These are phyloP conservation scores for Barnettozyma hawaiiensis DNA, from an alignment of 1,139 yeast species.

Conservation along the genomic window DNA sequence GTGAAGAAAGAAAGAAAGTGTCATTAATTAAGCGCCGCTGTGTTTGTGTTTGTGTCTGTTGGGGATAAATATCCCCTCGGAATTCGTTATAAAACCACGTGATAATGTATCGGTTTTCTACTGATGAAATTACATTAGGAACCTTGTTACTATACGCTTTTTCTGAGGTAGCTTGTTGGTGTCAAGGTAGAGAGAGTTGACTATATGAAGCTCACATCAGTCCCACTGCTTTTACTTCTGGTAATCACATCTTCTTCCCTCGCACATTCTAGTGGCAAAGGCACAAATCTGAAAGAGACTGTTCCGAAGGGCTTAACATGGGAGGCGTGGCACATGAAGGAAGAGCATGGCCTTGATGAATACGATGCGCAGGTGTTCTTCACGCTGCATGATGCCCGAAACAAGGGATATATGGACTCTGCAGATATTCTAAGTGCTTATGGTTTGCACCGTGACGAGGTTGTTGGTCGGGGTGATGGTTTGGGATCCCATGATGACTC, in stretches of 20 bases:
- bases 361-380: constrained; percentile 80
- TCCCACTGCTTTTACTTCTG: not conserved
- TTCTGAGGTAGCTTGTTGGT: too few species aligned
- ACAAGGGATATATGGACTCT: constrained; percentile 47
- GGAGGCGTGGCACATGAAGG: constrained; percentile 87
- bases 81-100: too few species aligned
- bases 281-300: not conserved
- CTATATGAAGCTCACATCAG: not conserved
- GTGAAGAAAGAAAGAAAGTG: too few species aligned
- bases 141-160: too few species aligned
- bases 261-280: not conserved
- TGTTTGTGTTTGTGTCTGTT: too few species aligned
- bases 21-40: too few species aligned
- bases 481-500: constrained; percentile 73
- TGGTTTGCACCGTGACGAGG: constrained; percentile 66
- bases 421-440: constrained; percentile 73
- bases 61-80: too few species aligned
- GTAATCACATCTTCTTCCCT: not conserved
- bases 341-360: constrained; percentile 73
- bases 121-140: too few species aligned
- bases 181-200: too few species aligned
- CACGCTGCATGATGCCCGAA: constrained; percentile 65
- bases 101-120: too few species aligned
- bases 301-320: constrained; percentile 50
- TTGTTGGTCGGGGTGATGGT: constrained; percentile 88